These are phyloP conservation scores for Echria macrotheca DNA, from an alignment of 495 filamentous ascomycete species.

Conservation along the genomic window DNA sequence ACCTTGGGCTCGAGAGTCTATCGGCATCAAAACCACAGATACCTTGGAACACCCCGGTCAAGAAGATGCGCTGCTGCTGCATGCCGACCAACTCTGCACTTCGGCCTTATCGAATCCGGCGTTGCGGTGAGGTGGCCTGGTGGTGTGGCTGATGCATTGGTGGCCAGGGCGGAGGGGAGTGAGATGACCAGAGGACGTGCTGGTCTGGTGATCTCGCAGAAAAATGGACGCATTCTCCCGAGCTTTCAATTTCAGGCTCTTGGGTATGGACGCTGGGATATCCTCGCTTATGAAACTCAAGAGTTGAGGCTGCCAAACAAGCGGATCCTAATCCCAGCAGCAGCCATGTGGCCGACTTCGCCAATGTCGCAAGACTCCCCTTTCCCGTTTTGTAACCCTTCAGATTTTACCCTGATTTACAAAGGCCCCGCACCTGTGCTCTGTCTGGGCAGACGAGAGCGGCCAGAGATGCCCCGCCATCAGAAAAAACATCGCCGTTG, in stretches of 20 bases:
- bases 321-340: slow-evolving; percentile 8
- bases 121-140: too few species aligned
- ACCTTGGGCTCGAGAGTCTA: too few species aligned
- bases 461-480: too few species aligned
- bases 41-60: too few species aligned
- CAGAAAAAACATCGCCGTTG: too few species aligned
- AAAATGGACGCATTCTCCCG: background rate
- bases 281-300: slow-evolving; percentile 6
- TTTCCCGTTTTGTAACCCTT: slow-evolving; percentile 1
- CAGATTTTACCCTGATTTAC: background rate
- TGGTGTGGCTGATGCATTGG: too few species aligned
- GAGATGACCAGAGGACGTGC: slow-evolving; percentile 3
- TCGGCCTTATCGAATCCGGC: too few species aligned
- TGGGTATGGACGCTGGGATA: slow-evolving; percentile 3
- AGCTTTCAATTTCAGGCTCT: slow-evolving; percentile 12
- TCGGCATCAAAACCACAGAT: too few species aligned
- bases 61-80: too few species aligned
- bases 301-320: slow-evolving; percentile 9
- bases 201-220: slow-evolving; percentile 1
- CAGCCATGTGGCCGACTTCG: slow-evolving; percentile 6
- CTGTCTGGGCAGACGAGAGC: too few species aligned
- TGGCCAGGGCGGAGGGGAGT: background rate
- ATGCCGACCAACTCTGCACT: too few species aligned
- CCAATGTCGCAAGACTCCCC: slow-evolving; percentile 3
- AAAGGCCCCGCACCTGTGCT: background rate